These are phyloP conservation scores for Gossypium anomalum DNA, from an alignment of 345 rosid genomes.

Conservation along the genomic window DNA sequence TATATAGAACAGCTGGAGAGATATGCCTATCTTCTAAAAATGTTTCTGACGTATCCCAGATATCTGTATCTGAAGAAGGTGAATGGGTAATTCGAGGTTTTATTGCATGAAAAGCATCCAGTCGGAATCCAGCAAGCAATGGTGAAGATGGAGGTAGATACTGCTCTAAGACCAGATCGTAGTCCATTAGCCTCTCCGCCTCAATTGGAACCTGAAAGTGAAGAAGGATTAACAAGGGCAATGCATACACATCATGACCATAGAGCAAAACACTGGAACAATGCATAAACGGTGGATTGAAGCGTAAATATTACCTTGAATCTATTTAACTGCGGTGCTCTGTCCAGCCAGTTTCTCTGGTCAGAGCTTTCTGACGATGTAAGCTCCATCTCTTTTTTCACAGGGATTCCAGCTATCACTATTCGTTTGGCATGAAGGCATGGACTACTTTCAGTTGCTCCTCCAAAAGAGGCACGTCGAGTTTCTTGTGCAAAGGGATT, in stretches of 20 bases:
- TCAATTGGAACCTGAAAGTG: constrained; percentile 69
- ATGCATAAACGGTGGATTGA: not conserved
- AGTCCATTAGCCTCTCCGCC: constrained; percentile 62
- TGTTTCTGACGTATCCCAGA: constrained; percentile 53
- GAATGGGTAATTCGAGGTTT: constrained; percentile 78
- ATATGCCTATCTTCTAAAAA: constrained; percentile 72
- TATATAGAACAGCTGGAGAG: constrained; percentile 68
- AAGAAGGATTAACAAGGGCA: constrained; percentile 9
- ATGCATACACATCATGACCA: not conserved
- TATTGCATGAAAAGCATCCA: constrained; percentile 77
- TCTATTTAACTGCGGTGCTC: constrained; percentile 72
- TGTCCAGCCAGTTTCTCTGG: constrained; percentile 66
- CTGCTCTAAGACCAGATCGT: constrained; percentile 73
- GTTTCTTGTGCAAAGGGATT: constrained; percentile 76
- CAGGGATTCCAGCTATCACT: constrained; percentile 61
- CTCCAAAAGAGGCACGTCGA: constrained; percentile 84
- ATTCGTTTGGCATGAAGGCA: constrained; percentile 89
- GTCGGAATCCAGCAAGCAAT: constrained; percentile 68
- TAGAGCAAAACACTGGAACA: constrained; percentile 2
- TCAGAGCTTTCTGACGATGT: constrained; percentile 46
- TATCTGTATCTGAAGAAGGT: constrained; percentile 57
- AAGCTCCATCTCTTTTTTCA: constrained; percentile 36
- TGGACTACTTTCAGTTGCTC: constrained; percentile 55
- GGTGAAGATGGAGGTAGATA: constrained; percentile 80
- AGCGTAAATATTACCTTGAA: constrained; percentile 57